A percentile compares a stretch with the other conserved stretches of the same genome.
Evolutionary conservation across 345 rosid genomes (phyloP).

Genomic region (Balakata baccata): DNA sequence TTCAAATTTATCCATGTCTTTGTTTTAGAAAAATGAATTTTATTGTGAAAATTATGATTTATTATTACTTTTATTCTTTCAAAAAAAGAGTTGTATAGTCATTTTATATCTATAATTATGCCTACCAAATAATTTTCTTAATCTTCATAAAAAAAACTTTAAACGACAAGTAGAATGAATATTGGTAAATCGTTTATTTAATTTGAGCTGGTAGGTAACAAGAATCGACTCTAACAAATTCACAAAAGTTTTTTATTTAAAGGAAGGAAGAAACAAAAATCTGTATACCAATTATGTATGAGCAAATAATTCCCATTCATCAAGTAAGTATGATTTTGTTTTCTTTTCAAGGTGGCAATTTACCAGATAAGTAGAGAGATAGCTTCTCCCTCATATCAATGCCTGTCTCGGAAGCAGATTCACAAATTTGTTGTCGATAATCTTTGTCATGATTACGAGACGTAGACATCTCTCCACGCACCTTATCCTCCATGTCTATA

Average conservation of each 20-base stretch:
- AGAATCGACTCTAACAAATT: not conserved
- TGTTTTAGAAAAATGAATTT: no score
- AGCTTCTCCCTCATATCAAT: constrained; percentile 46
- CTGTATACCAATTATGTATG: not conserved
- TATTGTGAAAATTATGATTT: no score
- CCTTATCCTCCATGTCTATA: constrained; percentile 55
- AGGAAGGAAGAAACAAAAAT: not conserved
- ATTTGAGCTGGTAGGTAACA: not conserved
- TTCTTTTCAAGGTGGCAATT: constrained; percentile 28
- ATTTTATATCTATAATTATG: no score
- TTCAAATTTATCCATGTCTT: no score
- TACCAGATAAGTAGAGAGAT: constrained; percentile 40
- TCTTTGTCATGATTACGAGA: constrained; percentile 50
- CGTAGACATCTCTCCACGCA: constrained; percentile 37
- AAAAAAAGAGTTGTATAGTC: no score
- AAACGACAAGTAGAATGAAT: no score
- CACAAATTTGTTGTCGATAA: constrained; percentile 47
- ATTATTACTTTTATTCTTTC: no score
- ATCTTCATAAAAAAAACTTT: no score
- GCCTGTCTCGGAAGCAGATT: constrained; percentile 41
- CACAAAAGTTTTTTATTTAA: not conserved
- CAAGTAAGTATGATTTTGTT: not conserved
- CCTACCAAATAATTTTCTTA: no score
- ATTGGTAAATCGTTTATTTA: no score
- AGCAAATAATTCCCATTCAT: not conserved